Evolutionary conservation across 2,329 filamentous ascomycete genomes (phyloP), one percentile per base, ranked within the genome.

Genomic region (Teratosphaeria nubilosa): DNA sequence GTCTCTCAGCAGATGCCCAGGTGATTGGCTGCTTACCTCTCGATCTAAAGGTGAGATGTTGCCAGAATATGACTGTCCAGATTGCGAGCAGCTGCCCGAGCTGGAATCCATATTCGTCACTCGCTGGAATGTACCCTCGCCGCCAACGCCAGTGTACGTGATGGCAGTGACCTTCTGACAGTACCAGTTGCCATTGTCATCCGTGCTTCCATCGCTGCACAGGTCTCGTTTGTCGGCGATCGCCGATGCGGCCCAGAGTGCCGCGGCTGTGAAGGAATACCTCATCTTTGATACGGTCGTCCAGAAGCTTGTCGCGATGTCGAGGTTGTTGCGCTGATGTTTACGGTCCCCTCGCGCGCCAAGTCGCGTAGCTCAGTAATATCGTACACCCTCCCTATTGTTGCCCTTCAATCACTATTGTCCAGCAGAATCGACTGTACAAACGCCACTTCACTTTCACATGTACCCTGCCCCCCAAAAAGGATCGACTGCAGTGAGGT

Each of bases 31-130:
- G 52, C 82, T 73, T 75, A 90, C 87, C 75, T 87, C 86, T 69
- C 87, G 84, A 61, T 87, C 79, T 34, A 90, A 77, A 6, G 88
- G 87, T 30, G 85, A 81, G 55, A 89, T 74, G 48, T 80, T 76
- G 14, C 87, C 86, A 11, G 73, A 76, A 67, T 84, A 90, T 0
- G 70, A 58, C 60, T 80, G 74, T 16, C 78, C 73, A 41, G 76
- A 70, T 62, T 77, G 82, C 6, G 73, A 65, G 71, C 88, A 91
- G 22, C 75, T 67, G 7, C 78, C 79, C 14, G 51, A 53, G 48
- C 81, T 81, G 16, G 75, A 65, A 60, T 81, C 76, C 82, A 91
- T 88, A 56, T 68, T 66, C 27, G 78, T 82, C 37, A 91, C 80
- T 57, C 80, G 79, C 59, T 87, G 79, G 76, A 89, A 91, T 51